A percentile compares a stretch with the other conserved stretches of the same genome.
Conservation (phyloP, 1,284 basidiomycete genomes). For the Volvariella surrecta region DNA sequence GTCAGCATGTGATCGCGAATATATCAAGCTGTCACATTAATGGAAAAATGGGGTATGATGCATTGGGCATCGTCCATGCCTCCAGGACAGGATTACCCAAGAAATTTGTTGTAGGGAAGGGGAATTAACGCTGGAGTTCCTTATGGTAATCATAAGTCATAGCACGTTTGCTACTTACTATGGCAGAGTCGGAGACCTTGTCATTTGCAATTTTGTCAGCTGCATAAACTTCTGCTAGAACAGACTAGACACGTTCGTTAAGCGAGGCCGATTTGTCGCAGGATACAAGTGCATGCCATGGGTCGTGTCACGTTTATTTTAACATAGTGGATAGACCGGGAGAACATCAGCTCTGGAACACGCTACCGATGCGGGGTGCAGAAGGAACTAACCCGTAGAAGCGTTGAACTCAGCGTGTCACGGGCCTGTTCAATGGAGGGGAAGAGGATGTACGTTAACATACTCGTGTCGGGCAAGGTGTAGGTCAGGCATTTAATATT, state of each 20-base stretch:
- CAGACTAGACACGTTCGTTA: conserved; percentile 33
- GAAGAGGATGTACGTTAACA: too few species aligned
- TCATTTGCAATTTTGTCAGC: conserved; percentile 48
- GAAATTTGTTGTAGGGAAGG: too few species aligned
- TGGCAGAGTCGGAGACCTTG: conserved; percentile 33
- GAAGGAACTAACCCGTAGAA: neutral
- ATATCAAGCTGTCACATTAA: conserved; percentile 1
- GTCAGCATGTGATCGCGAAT: neutral
- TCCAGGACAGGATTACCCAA: too few species aligned
- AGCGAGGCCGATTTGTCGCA: too few species aligned
- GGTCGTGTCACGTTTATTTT: neutral
- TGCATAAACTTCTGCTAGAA: conserved; percentile 59
- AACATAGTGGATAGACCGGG: neutral
- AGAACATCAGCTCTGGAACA: too few species aligned
- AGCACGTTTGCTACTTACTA: conserved; percentile 21
- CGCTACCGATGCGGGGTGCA: too few species aligned
- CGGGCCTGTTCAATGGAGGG: neutral
- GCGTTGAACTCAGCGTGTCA: neutral
- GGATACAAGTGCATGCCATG: neutral
- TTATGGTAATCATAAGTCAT: too few species aligned
- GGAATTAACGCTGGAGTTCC: too few species aligned
- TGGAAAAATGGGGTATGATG: neutral
- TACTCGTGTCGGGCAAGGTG: too few species aligned
- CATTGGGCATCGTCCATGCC: too few species aligned
- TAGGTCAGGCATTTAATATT: too few species aligned